These are phyloP conservation scores for Epichloe amarillans DNA, from an alignment of 2,329 filamentous ascomycete genomes.

Conservation along the genomic window DNA sequence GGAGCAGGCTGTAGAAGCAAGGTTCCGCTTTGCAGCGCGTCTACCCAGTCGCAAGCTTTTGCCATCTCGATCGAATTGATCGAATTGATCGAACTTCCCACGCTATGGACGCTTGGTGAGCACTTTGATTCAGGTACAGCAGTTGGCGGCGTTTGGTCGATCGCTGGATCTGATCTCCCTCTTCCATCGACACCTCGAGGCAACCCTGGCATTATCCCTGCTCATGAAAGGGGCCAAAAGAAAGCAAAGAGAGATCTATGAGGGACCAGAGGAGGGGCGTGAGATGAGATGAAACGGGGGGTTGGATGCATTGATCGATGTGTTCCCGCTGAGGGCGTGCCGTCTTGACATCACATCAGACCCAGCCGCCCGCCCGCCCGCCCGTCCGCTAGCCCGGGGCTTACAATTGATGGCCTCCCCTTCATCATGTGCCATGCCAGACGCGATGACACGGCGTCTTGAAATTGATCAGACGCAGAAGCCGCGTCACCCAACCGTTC, in stretches of 20 bases:
- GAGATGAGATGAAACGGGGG: not conserved
- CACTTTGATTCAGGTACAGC: too few relatives aligned
- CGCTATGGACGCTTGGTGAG: too few relatives aligned
- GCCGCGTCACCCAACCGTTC: not conserved
- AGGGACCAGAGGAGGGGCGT: not conserved
- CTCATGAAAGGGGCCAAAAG: not conserved
- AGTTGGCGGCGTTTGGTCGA: constrained; percentile 1
- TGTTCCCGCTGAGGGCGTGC: not conserved
- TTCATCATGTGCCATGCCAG: not conserved
- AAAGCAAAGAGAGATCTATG: not conserved
- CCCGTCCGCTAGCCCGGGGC: too few relatives aligned
- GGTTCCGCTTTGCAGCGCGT: not conserved
- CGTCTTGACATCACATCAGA: not conserved
- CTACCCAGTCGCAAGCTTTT: not conserved
- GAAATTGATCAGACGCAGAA: not conserved
- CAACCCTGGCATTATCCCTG: constrained; percentile 1
- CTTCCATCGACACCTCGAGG: not conserved
- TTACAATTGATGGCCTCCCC: not conserved
- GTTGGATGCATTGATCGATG: not conserved
- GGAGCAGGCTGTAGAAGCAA: too few relatives aligned
- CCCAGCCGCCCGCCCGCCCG: not conserved
- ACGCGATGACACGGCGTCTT: not conserved
- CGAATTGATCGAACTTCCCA: not conserved
- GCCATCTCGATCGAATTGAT: not conserved
- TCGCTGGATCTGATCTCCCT: constrained; percentile 10